Base-by-base conservation (phyloP, 1,139 yeast species). In the Eremothecium gossypii region DNA sequence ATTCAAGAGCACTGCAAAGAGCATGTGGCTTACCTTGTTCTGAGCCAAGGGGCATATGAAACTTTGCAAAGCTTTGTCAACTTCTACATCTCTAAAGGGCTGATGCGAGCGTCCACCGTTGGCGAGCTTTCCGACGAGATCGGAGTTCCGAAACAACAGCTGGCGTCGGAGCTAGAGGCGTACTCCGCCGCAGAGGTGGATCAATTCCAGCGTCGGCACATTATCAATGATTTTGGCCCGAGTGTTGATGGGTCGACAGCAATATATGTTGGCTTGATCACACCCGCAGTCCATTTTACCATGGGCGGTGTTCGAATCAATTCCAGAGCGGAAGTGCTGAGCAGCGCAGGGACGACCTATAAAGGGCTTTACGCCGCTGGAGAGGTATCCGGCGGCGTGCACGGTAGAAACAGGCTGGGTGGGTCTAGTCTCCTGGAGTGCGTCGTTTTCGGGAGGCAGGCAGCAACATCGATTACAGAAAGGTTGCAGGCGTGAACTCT, bases 271-370 rank as follows among this genome's bases (percentile, higher is more conserved):
- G 69, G 66, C 23, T 63, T 65, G 42, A 72, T 82, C 38, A 81
- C 91, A 2, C 77, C 93, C 33, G 93, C 83, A 2, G 74, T 84
- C 33, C 95, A 84, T 58, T 84, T 83, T 65, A 83, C 94, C 7
- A 81, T 83, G 87, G 94, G 95, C 30, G 94, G 95, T 36, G 79
- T 82, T 29, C 76, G 76, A 57, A 79, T 82, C 54, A 76, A 81
- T 55, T 73, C 69, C 36, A 63, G 69, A 39, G 66, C 82, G 0
- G 73, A 78, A 52, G 85, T 82, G 1, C 49, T 80, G 39, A 65
- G 68, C 41, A 62, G 64, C 29, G 66, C 66, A n/a, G 53, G 56
- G 4, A 51, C 54, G 11, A 69, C 76, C 2, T 74, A 80, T 49
- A 66, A 64, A 30, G 89, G 86, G 1, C 63, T 81, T 29, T 83